Percentiles rank a stretch among this genome's conserved stretches.
Evolutionary conservation across 2,329 filamentous ascomycete genomes (phyloP).

Genomic region (Trichoderma aggressivum): DNA sequence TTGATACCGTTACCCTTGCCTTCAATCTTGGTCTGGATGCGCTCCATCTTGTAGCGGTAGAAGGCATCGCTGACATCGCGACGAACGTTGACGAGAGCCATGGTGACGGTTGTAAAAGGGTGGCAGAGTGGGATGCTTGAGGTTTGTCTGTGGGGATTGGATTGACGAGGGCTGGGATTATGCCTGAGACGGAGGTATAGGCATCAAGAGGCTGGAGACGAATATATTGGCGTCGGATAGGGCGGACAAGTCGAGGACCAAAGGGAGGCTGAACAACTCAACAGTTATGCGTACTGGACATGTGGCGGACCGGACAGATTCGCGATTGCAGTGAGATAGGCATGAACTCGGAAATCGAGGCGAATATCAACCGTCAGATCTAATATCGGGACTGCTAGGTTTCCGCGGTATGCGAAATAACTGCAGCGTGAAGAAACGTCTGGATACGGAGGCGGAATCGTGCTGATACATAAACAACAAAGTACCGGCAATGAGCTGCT

Average conservation of each 20-base stretch:
- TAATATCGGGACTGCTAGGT: slow-evolving; percentile 85
- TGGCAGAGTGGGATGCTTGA: neutral
- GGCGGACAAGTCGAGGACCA: slow-evolving; percentile 9
- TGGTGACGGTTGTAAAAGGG: slow-evolving; percentile 54
- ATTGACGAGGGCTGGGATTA: neutral
- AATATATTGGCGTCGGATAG: slow-evolving; percentile 20
- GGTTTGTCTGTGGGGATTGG: neutral
- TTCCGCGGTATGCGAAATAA: slow-evolving; percentile 94
- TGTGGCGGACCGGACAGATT: slow-evolving; percentile 49
- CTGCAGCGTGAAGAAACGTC: slow-evolving; percentile 95
- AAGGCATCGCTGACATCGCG: slow-evolving; percentile 97
- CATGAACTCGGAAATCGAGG: slow-evolving; percentile 51
- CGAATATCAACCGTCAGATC: slow-evolving; percentile 81
- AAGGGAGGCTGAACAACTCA: slow-evolving; percentile 37
- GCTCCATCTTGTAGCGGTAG: slow-evolving; percentile 99
- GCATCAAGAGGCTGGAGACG: slow-evolving; percentile 39
- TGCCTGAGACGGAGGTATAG: slow-evolving; percentile 22
- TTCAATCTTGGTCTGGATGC: slow-evolving; percentile 97
- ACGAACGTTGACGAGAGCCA: slow-evolving; percentile 98
- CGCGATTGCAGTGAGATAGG: slow-evolving; percentile 50
- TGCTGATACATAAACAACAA: slow-evolving; percentile 97
- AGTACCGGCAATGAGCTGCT: slow-evolving; percentile 32
- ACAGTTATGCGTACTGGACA: slow-evolving; percentile 53
- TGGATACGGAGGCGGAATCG: slow-evolving; percentile 85
- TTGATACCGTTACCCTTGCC: slow-evolving; percentile 99